These are phyloP conservation scores for Rubia occidens DNA, from an alignment of 305 asterid genomes.

Conservation along the genomic window DNA sequence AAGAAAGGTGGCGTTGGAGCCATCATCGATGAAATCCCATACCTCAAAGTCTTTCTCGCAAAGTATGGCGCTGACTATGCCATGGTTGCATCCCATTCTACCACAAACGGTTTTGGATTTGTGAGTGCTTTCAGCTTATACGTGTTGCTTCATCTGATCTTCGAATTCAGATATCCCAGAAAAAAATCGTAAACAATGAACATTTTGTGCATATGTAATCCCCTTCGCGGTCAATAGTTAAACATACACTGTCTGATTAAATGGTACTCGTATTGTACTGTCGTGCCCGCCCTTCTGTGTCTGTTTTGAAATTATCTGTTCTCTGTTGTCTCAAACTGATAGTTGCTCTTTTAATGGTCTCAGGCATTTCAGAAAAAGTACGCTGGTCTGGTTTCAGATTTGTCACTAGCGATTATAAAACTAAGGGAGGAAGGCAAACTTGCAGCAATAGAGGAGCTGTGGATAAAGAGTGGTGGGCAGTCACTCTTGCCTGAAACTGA, in stretches of 20 bases:
- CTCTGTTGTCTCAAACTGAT: too few species aligned
- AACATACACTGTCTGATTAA: too few species aligned
- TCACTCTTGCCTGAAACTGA: background rate
- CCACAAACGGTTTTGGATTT: constrained; percentile 23
- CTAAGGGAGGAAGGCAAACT: constrained; percentile 18
- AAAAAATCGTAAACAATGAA: too few species aligned
- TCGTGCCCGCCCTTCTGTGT: too few species aligned
- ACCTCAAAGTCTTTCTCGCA: constrained; percentile 18
- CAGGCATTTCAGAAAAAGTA: constrained; percentile 19
- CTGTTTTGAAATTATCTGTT: too few species aligned
- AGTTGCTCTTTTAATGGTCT: background rate
- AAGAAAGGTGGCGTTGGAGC: constrained; percentile 20
- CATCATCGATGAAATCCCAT: constrained; percentile 27
- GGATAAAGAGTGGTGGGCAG: constrained; percentile 8
- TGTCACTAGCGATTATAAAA: constrained; percentile 17
- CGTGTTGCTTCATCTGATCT: background rate
- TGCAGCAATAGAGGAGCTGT: constrained; percentile 15
- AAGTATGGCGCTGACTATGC: constrained; percentile 16
- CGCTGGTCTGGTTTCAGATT: constrained; percentile 8
- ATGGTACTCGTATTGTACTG: too few species aligned
- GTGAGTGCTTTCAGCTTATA: constrained; percentile 15
- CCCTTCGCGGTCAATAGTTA: too few species aligned
- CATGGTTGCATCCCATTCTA: constrained; percentile 14
- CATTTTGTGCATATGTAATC: too few species aligned
- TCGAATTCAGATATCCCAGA: too few species aligned